Conservation (phyloP, 805 yeast genomes). For the Schwanniomyces vanrijiae region DNA sequence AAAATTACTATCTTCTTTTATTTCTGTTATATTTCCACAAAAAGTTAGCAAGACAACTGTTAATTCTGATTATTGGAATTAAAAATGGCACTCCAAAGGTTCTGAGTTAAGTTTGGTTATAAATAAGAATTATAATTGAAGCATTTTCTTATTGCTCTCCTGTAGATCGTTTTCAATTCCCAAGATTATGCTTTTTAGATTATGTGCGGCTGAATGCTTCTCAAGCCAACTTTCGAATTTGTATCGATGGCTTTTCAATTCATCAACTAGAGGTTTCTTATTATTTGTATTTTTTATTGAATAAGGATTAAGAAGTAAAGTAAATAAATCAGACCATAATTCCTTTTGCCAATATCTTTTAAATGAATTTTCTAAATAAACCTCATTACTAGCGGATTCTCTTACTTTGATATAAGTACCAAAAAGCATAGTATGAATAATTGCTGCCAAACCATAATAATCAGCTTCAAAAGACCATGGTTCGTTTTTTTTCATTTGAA, state of each 20-base stretch:
- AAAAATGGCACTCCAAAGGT: not conserved
- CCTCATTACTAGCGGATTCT: slow-evolving; percentile 18
- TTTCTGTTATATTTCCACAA: no score
- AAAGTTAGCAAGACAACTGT: no score
- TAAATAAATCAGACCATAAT: slow-evolving; percentile 70
- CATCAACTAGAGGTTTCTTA: slow-evolving; percentile 41
- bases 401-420: slow-evolving; percentile 59
- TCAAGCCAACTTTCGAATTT: slow-evolving; percentile 45
- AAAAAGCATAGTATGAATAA: slow-evolving; percentile 70
- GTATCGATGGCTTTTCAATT: slow-evolving; percentile 31
- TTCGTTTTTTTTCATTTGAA: slow-evolving; percentile 56
- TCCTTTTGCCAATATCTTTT: slow-evolving; percentile 77
- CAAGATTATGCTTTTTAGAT: slow-evolving; percentile 30
- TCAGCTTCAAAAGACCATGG: slow-evolving; percentile 83
- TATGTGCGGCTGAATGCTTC: slow-evolving; percentile 13
- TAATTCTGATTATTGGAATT: not conserved
- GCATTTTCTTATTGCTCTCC: slow-evolving; percentile 11
- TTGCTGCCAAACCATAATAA: slow-evolving; percentile 77
- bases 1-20: no score
- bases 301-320: slow-evolving; percentile 60
- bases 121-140: slow-evolving; percentile 2
- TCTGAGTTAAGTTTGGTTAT: not conserved
- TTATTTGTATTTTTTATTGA: slow-evolving; percentile 10
- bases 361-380: slow-evolving; percentile 45
- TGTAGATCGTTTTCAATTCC: slow-evolving; percentile 33